Conservation (phyloP, 768 basidiomycete genomes). For the Boletus fagicola region DNA sequence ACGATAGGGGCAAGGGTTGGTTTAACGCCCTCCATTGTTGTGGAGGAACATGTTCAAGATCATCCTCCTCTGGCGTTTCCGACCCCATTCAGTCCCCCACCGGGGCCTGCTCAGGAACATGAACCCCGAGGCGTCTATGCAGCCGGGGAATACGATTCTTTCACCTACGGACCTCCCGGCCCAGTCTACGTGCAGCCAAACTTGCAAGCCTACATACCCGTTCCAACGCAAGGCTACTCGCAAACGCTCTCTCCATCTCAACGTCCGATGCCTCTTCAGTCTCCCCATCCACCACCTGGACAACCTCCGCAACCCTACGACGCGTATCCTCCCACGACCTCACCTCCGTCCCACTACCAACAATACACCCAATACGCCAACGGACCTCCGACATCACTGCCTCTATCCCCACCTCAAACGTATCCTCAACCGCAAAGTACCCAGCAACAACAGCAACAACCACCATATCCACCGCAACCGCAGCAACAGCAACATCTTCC, state of each 20-base stretch:
- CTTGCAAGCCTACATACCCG: constrained; percentile 8
- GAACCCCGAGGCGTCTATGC: neutral
- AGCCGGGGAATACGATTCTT: constrained; percentile 1
- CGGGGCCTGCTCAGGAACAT: neutral
- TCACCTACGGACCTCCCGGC: constrained; percentile 2
- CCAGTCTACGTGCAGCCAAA: constrained; percentile 12
- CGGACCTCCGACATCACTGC: constrained; percentile 9
- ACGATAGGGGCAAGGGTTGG: neutral
- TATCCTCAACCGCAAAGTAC: constrained; percentile 8
- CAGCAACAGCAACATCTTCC: constrained; percentile 17
- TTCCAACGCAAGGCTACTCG: constrained; percentile 3
- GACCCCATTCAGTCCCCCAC: neutral
- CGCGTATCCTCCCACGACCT: neutral
- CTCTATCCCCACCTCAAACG: constrained; percentile 11
- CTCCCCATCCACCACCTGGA: constrained; percentile 4
- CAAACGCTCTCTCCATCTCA: constrained; percentile 11
- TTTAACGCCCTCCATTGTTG: constrained; percentile 18
- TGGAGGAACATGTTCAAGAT: constrained; percentile 12
- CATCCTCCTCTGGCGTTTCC: constrained; percentile 5
- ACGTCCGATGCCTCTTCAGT: constrained; percentile 9
- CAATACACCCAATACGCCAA: constrained; percentile 17
- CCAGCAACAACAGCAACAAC: constrained; percentile 20
- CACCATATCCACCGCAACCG: constrained; percentile 6
- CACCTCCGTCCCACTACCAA: constrained; percentile 8
- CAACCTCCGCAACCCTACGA: constrained; percentile 18